Base-by-base conservation (phyloP, 2,329 filamentous ascomycete genomes). In the Botrytis sinoallii region DNA sequence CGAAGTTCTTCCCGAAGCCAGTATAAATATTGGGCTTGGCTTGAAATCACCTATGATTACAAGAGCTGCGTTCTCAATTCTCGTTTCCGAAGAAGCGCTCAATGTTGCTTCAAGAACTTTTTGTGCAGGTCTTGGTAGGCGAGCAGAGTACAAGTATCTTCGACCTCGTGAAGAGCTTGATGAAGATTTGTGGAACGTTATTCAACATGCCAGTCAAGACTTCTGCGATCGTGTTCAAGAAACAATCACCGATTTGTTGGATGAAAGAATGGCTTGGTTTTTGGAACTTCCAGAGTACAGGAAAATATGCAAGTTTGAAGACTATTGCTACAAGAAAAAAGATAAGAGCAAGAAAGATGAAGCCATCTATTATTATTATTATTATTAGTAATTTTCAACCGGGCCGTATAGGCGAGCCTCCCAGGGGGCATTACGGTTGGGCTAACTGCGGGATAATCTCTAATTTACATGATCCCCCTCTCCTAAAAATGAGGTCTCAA, bases 11-110 rank as follows among this genome's bases (percentile, higher is more conserved):
- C 88, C 91, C 0, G 90, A 92, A 76, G 86, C 88, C 70, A 83
- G 86, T 12, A 84, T 92, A 46, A 85, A 85, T 35, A 88, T 93
- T 12, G 89, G 86, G 8, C 85, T 85, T 75, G 81, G 81, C 4
- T 77, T 90, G 9, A 75, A 85, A 73, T 82, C 85, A 16, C 79
- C 82, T 0, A 79, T 82, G 20, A 78, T 89, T 2, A 82, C 85
- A 0, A 84, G 84, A 46, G 78, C 82, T 32, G 84, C 89, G 0
- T 92, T 91, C 76, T 84, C 85, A 18, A 86, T 91, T 40, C 83
- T 92, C 7, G 90, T 92, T 35, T 88, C 87, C 29, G 90, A 93
- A 78, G 84, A 87, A 70, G 90, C 89, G 5, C 78, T 92, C 20
- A 72, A 70, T 7, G 61, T 77, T 38, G 76, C 74, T 5, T 74